Conservation (phyloP, 169 alveolate species). For the Ichthyophthirius multifiliis region DNA sequence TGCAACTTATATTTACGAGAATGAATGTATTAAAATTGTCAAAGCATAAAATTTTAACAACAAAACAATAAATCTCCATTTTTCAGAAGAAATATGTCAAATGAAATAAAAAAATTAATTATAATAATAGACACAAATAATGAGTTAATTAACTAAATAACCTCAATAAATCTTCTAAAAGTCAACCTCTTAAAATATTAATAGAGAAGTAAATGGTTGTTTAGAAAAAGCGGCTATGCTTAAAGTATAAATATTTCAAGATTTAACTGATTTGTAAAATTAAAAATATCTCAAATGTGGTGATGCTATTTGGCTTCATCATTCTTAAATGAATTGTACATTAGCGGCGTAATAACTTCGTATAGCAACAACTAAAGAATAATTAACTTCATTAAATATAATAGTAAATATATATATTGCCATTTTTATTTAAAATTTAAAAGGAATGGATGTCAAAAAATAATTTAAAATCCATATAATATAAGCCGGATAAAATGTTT, state of each 20-base stretch:
- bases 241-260: slow-evolving; percentile 19
- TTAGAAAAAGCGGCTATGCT: slow-evolving; percentile 18
- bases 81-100: slow-evolving; percentile 19
- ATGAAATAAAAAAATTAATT: background rate
- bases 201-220: slow-evolving; percentile 42
- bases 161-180: background rate
- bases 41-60: slow-evolving; percentile 11
- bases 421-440: background rate
- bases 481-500: background rate
- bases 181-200: background rate
- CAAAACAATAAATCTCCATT: slow-evolving; percentile 25
- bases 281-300: slow-evolving; percentile 23
- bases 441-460: background rate
- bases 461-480: background rate
- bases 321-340: slow-evolving; percentile 28
- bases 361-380: slow-evolving; percentile 4
- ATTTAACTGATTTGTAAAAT: background rate
- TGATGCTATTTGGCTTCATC: slow-evolving; percentile 42
- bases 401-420: background rate
- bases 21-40: slow-evolving; percentile 18
- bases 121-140: background rate
- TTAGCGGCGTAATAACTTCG: slow-evolving; percentile 4
- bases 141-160: background rate
- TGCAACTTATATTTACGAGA: slow-evolving; percentile 15
- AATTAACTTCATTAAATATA: slow-evolving; percentile 21